A percentile compares a stretch with the other conserved stretches of the same genome.
Conservation (phyloP, 1,284 basidiomycete species). For the Ganoderma lingzhi region DNA sequence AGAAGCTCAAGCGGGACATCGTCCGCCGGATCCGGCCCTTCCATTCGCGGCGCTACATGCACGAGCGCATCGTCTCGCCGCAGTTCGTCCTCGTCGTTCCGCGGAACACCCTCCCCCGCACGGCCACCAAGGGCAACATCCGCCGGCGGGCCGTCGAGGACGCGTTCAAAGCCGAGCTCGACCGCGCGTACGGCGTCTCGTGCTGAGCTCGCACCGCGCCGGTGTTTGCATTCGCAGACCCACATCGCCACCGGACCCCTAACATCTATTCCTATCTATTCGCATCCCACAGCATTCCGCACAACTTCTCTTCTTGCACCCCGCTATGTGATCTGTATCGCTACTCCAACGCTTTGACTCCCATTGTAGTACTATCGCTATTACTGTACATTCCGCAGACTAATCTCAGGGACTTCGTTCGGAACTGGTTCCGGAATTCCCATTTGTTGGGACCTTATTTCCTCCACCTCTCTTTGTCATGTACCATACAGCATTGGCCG, state of each 20-base stretch:
- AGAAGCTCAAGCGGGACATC: conserved; percentile 67
- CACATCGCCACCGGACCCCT: conserved; percentile 4
- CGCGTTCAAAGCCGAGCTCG: conserved; percentile 57
- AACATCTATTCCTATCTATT: conserved; percentile 26
- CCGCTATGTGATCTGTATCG: conserved; percentile 9
- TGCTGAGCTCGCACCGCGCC: conserved; percentile 21
- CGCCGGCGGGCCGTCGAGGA: conserved; percentile 71
- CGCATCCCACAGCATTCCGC: conserved; percentile 10
- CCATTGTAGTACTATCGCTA: conserved; percentile 15
- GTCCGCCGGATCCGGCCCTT: conserved; percentile 70
- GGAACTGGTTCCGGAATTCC: conserved; percentile 5
- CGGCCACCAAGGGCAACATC: conserved; percentile 75
- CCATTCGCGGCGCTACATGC: conserved; percentile 70
- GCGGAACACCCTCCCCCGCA: conserved; percentile 63
- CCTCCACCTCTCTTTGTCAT: background rate
- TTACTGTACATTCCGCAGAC: conserved; percentile 11
- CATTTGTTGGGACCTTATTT: background rate
- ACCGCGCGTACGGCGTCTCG: conserved; percentile 53
- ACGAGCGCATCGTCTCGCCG: conserved; percentile 66
- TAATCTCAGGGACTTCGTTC: conserved; percentile 4
- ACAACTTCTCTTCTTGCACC: conserved; percentile 17
- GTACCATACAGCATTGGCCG: background rate
- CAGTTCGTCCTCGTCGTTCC: conserved; percentile 66
- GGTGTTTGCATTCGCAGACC: conserved; percentile 1
- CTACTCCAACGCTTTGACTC: conserved; percentile 7